These are phyloP conservation scores for Malus asiatica DNA, from an alignment of 306 rosid species.

Conservation along the genomic window DNA sequence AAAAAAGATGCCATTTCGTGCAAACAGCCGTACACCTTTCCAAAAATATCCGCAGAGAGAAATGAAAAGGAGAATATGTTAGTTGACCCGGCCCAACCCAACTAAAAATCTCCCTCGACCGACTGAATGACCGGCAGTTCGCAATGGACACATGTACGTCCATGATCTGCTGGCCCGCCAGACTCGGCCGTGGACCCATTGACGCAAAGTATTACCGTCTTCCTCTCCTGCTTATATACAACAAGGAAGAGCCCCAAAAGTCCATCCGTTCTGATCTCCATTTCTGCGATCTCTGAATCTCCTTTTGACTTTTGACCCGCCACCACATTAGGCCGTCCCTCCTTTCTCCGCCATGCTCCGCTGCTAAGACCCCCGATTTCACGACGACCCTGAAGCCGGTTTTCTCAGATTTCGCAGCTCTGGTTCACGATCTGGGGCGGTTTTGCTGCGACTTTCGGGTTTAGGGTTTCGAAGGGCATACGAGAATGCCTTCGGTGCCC, in stretches of 20 bases:
- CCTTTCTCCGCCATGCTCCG: neutral
- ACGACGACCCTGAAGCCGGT: conserved; percentile 1
- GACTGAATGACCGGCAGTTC: neutral
- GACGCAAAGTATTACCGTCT: neutral
- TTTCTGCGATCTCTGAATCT: neutral
- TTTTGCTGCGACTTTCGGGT: neutral
- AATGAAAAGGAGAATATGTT: neutral
- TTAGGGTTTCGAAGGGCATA: conserved; percentile 78
- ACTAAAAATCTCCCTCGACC: neutral
- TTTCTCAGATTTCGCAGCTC: neutral
- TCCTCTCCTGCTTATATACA: no score
- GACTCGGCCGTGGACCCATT: neutral
- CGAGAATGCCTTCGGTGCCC: conserved; percentile 63
- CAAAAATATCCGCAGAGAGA: neutral
- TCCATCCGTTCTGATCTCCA: neutral
- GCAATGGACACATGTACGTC: conserved; percentile 26
- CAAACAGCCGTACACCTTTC: neutral
- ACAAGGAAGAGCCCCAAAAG: no score
- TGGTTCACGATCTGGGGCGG: conserved; percentile 9
- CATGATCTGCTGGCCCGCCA: neutral
- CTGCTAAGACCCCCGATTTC: neutral
- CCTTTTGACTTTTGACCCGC: neutral
- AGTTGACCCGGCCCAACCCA: conserved; percentile 6
- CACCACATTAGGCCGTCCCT: neutral
- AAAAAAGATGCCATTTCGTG: neutral